Evolutionary conservation across 129 eudicot species (phyloP).

Genomic region (Flaveria sonorensis): DNA sequence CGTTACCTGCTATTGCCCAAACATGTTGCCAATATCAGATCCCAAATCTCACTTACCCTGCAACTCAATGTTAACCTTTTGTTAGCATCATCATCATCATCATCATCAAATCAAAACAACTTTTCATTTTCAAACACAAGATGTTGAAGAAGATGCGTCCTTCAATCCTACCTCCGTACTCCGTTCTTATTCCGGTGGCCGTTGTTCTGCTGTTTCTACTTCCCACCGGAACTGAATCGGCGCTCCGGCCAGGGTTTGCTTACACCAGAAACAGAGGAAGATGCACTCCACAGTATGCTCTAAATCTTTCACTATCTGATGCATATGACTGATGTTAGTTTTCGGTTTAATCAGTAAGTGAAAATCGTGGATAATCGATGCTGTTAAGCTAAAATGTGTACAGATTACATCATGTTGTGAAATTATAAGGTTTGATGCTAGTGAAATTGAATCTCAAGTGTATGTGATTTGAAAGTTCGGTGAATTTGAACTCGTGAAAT

Average conservation of each 20-base stretch:
- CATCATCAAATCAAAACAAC: neutral
- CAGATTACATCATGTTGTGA: neutral
- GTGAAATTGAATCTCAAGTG: neutral
- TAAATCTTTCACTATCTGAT: neutral
- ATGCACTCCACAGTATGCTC: conserved; percentile 88
- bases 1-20: conserved; percentile 26
- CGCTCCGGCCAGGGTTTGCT: conserved; percentile 56
- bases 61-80: conserved; percentile 35
- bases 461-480: neutral
- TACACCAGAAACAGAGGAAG: conserved; percentile 77
- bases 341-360: neutral
- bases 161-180: conserved; percentile 22
- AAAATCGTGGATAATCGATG: neutral
- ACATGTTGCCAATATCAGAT: conserved; percentile 37
- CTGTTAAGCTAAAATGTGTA: neutral
- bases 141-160: conserved; percentile 32
- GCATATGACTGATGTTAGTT: neutral
- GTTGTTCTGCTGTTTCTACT: conserved; percentile 31
- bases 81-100: conserved; percentile 7
- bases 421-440: neutral
- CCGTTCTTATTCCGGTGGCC: conserved; percentile 32
- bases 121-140: neutral
- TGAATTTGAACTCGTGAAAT: no score
- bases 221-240: conserved; percentile 32
- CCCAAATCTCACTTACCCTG: conserved; percentile 38